Base-by-base conservation (phyloP, 164 flowering plant species). In the Liquidambar formosana region DNA sequence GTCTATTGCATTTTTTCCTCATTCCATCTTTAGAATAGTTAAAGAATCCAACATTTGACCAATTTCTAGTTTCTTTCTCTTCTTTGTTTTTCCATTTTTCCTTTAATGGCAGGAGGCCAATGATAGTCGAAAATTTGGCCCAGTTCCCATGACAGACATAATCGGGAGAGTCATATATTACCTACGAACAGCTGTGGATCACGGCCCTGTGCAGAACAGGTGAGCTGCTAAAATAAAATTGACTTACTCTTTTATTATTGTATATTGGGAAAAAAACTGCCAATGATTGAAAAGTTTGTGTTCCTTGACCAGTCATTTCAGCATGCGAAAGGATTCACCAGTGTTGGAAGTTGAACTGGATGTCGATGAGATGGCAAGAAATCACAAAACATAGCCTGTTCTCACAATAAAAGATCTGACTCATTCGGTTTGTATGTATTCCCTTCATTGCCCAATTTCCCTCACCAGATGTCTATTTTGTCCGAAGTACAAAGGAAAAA, bases 171-270 rank as follows among this genome's bases (percentile, higher is more conserved):
- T 76, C 69, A 81, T 93, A 73, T 95, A 95, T 80, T 85, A n/a
- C 70, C 76, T 95, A 77, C 79, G 84, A 70, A 80, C 80, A 14
- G 92, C 97, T 58, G 90, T 90, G 14, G 99, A 95, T 82, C 99
- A 95, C 76, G 96, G 98, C 28, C 96, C 96, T 18, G 91, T 95
- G 47, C 84, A 81, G 73, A 95, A 95, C 77, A 93, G 98, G 99
- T 89, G 41, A 75, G 73, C 61, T 43, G 14, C 65, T 52, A 1
- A 13, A 22, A 68, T 16, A 59, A 38, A 51, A 12, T 46, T 4
- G 11, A 26, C 5, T 27, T 52, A 19, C 10, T 4, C 23, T 4
- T 18, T 28, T 45, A 45, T 19, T 22, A 26, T 10, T 11, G 8
- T 8, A 22, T 12, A 18, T 33, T 28, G 57, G 43, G 2, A 43